Evolutionary conservation across 140 eudicot species (phyloP), one percentile per base, ranked within the genome.

Genomic region (Eryngium alpinum): DNA sequence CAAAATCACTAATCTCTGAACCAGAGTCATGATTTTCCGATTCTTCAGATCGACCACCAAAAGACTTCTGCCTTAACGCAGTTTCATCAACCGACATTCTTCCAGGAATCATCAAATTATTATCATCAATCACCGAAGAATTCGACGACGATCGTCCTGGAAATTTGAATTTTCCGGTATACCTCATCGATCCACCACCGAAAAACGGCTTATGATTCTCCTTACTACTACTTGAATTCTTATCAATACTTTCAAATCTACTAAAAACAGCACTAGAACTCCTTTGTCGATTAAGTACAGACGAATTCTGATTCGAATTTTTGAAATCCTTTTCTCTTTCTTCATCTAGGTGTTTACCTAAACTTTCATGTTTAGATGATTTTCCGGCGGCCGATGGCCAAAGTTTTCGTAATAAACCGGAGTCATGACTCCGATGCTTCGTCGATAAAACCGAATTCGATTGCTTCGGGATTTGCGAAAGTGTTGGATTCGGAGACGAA

Each of bases 81-180:
- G 75, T 85, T 76, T 89, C 97, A 34, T 93, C 97, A 5, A 91
- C 87, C 0, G 98, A 93, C 17, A 91, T 77, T 69, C 97, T 88
- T 38, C 97, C 97, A 0, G 98, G 94, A 44, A 79, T 74, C 29
- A 93, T 81, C n/a, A 82, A 46, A 33, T 84, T 49, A 51, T 84
- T 84, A 46, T 83, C 84, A 6, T 77, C 44, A 15, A 67, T 52
- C 0, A 57, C 44, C 5, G 86, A 82, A 3, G 83, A 56, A 18
- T 38, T 22, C 0, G 81, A 79, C 1, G 90, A 78, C 31, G 92
- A 85, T 88, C 87, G 83, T 10, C 89, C 86, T 0, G 88, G 81
- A 44, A 85, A 88, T 62, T 62, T 75, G 75, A 86, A 60, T 72
- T 89, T 90, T 17, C 92, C 96, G 7, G 89, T 79, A 46, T 81